Evolutionary conservation across 2,329 filamentous ascomycete genomes (phyloP).

Genomic region (Tricladium varicosporioides): DNA sequence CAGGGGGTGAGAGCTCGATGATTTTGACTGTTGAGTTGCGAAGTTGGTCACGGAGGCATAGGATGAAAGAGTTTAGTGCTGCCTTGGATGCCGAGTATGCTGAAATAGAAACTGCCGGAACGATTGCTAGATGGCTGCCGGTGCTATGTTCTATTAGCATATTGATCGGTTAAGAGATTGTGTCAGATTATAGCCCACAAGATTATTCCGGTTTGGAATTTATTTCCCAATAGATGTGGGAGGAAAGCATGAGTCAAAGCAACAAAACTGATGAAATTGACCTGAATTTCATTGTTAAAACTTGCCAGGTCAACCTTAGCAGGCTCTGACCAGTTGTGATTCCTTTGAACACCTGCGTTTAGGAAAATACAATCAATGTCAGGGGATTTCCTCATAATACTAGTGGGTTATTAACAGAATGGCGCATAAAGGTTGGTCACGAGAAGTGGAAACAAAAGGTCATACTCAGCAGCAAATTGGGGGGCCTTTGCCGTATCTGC

Average conservation of each 20-base stretch:
- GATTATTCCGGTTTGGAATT: conserved; percentile 16
- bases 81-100: conserved; percentile 22
- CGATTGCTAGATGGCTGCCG: conserved; percentile 18
- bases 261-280: conserved; percentile 43
- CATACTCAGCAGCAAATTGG: conserved; percentile 36
- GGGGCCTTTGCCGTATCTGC: conserved; percentile 41
- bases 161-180: background rate
- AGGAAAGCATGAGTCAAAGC: conserved; percentile 39
- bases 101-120: conserved; percentile 25
- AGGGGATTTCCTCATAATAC: conserved; percentile 40
- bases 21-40: conserved; percentile 37
- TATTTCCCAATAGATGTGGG: conserved; percentile 31
- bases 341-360: conserved; percentile 54
- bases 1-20: conserved; percentile 41
- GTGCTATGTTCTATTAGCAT: conserved; percentile 14
- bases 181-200: conserved; percentile 12
- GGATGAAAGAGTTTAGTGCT: conserved; percentile 26
- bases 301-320: conserved; percentile 38
- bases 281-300: conserved; percentile 39
- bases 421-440: too few relatives aligned
- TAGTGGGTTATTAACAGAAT: background rate
- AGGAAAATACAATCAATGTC: conserved; percentile 55
- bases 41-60: conserved; percentile 43
- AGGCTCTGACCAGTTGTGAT: conserved; percentile 46
- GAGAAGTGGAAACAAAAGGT: background rate